Evolutionary conservation across 306 rosid genomes (phyloP), one percentile per base, ranked within the genome.

Genomic region (Corylus americana): DNA sequence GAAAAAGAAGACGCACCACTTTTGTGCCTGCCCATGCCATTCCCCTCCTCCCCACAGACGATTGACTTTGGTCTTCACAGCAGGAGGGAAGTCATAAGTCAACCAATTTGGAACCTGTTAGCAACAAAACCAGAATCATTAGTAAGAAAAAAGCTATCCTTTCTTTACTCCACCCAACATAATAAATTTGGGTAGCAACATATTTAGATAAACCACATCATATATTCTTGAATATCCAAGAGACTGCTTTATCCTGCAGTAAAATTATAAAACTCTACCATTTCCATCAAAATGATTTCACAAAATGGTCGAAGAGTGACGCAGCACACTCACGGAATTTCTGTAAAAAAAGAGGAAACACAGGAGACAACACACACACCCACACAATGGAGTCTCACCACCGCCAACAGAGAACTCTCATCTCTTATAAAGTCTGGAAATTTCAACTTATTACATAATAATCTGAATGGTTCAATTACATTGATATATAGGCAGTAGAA

Each of bases 11-110:
- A 70, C 86, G 1, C 78, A 92, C 98, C 98, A 95, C 74, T 95
- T 95, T 77, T 95, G 98, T 13, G 98, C 98, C 79, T 95, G 98
- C 62, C 98, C 98, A 45, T 95, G 98, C 98, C 98, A 95, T 91
- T 95, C 92, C 39, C 98, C 98, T 75, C 98, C 98, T 75, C 98
- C 94, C 98, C 98, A 95, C 2, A 95, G 92, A 20, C 98, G 98
- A 82, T 90, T 92, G 47, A 95, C 98, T 90, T 92, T 95, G 64
- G 96, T 85, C 90, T 89, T 92, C 88, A 95, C 98, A 42, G 97
- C 86, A 64, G 98, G 92, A 77, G 98, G 98, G 74, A 95, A 95
- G 85, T 95, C 98, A 72, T 95, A 91, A 37, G 98, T 92, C 86
- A 95, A 78, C 98, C 98, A 95, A 67, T 88, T 82, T 13, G 92